Evolutionary conservation across 148 eudicot genomes (phyloP), one percentile per base, ranked within the genome.

Genomic region (Nyssa sinensis): DNA sequence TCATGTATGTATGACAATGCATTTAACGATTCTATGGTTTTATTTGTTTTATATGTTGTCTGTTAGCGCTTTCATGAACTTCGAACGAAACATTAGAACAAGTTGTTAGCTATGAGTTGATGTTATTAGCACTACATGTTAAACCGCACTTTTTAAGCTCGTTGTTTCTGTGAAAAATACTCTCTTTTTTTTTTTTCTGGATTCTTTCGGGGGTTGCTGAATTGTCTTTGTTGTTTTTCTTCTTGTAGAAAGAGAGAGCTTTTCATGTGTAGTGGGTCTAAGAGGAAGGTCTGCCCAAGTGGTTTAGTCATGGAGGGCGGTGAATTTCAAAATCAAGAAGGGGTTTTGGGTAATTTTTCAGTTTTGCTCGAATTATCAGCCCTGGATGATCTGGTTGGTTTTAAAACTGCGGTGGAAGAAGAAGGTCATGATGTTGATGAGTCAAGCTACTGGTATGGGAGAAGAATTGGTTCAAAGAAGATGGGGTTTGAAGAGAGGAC

Each of bases 401-500:
- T 96, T 71, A 87, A 71, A 69, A 71, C 44, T 27, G 84, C 86
- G 5, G 74, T 91, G 32, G 94, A 93, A 81, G 83, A 84, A 69
- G 88, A 81, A 51, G 89, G 90, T 72, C 71, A 28, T 66, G 82
- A 87, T 77, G 31, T 91, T 13, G 85, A 89, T 78, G 86, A 78
- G 75, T 71, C 74, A 3, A 81, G 93, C 10, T 70, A 67, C n/a
- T 96, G 99, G 99, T 96, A 91, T 70, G 93, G 93, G 25, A 79
- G 93, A 77, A 86, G 79, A 80, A 62, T 86, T 28, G 94, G 98
- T 75, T 93, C 87, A 10, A 96, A 88, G 79, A 88, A 89, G 89
- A 81, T 96, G 89, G 90, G 89, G 12, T 86, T 85, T 32, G 97
- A 88, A 62, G 94, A 91, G 83, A 81, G 99, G 76, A 96, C 98